These are phyloP conservation scores for Nymphaea thermarum DNA, from an alignment of 164 flowering plant species.

Conservation along the genomic window DNA sequence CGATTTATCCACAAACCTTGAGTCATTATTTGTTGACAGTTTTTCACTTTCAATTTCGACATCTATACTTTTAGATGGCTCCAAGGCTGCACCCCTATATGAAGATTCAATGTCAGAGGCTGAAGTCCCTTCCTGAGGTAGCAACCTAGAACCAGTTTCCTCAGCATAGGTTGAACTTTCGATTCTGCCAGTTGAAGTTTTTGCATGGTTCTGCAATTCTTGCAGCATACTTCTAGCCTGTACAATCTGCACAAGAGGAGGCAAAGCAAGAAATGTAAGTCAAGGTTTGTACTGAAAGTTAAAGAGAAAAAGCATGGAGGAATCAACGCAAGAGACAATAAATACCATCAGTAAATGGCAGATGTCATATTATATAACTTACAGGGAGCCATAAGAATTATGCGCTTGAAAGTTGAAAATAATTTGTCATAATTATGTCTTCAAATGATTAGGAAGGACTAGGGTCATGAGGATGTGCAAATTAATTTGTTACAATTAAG, in stretches of 20 bases:
- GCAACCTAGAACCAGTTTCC: not conserved
- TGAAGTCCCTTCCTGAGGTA: not conserved
- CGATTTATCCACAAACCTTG: constrained; percentile 46
- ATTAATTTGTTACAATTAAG: no score
- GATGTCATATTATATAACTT: no score
- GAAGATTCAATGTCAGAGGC: not conserved
- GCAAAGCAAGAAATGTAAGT: not conserved
- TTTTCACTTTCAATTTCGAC: constrained; percentile 39
- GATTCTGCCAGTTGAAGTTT: constrained; percentile 17
- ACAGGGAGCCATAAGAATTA: no score
- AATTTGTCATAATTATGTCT: no score
- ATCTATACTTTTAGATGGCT: not conserved
- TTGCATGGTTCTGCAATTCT: constrained; percentile 28
- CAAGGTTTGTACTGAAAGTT: not conserved
- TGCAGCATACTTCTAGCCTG: constrained; percentile 70
- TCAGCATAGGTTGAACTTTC: constrained; percentile 3
- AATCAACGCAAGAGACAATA: not conserved
- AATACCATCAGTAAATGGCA: not conserved
- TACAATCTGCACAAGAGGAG: constrained; percentile 36
- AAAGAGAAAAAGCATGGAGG: not conserved
- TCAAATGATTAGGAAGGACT: no score
- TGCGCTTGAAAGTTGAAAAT: no score
- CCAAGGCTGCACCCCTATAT: not conserved
- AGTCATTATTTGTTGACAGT: constrained; percentile 32
- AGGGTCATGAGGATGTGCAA: no score